Evolutionary conservation across 129 eudicot species (phyloP).

Genomic region (Centrapalus pauciflorus): DNA sequence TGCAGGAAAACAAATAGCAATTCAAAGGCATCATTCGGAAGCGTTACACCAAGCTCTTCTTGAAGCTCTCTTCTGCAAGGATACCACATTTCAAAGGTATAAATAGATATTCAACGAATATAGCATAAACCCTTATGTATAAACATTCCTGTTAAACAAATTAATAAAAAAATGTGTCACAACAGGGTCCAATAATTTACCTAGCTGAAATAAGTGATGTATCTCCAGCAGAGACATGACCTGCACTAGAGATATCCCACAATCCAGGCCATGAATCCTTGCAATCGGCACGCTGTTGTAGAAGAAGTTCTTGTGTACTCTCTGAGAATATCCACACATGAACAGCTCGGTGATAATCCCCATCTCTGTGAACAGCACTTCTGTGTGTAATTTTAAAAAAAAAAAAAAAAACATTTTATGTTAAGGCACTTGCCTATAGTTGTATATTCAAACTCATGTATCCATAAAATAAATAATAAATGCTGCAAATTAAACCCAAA

Average conservation of each 20-base stretch:
- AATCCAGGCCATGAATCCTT: constrained; percentile 94
- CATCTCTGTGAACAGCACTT: constrained; percentile 84
- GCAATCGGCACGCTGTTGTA: constrained; percentile 70
- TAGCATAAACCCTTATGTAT: constrained; percentile 2
- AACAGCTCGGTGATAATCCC: constrained; percentile 94
- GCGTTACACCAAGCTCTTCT: constrained; percentile 84
- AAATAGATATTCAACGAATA: not conserved
- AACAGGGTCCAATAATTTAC: constrained; percentile 22
- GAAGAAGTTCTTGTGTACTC: constrained; percentile 77
- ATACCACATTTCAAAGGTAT: not conserved
- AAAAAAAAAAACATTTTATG: not conserved
- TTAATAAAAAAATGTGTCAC: not conserved
- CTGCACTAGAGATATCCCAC: constrained; percentile 99
- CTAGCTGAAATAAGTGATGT: constrained; percentile 82
- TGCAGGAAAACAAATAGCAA: constrained; percentile 58
- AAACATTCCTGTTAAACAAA: not conserved
- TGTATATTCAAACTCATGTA: not conserved
- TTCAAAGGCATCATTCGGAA: constrained; percentile 91
- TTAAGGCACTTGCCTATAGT: not conserved
- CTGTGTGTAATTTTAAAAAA: constrained; percentile 29
- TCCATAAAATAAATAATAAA: not conserved
- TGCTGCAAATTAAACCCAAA: constrained; percentile 1
- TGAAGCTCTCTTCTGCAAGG: constrained; percentile 88
- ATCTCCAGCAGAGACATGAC: constrained; percentile 95
- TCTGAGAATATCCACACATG: constrained; percentile 95